Evolutionary conservation across 2,329 filamentous ascomycete species (phyloP).

Genomic region (Xylaria sp.): DNA sequence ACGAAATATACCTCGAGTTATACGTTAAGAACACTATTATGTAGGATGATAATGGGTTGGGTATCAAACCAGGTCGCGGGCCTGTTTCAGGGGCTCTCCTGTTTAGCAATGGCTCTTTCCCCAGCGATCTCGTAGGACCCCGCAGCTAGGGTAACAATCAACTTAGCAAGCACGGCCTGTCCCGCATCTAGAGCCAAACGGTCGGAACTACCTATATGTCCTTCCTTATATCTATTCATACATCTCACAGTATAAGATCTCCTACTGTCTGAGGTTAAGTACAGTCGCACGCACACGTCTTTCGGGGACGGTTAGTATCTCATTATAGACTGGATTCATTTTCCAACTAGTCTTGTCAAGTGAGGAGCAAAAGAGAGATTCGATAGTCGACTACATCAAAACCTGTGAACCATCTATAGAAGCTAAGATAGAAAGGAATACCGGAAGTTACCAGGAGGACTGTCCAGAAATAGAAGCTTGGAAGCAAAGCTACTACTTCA

Average conservation of each 20-base stretch:
- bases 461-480: too few relatives aligned
- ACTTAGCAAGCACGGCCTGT: constrained; percentile 1
- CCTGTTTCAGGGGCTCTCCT: constrained; percentile 5
- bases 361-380: constrained; percentile 27
- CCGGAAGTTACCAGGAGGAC: background rate
- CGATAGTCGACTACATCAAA: background rate
- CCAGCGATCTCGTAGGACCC: background rate
- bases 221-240: too few relatives aligned
- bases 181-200: constrained; percentile 14
- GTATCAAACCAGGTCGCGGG: background rate
- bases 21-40: background rate
- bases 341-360: constrained; percentile 14
- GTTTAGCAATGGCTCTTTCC: constrained; percentile 1
- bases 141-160: too few relatives aligned
- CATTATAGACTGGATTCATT: too few relatives aligned
- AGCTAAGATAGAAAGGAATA: too few relatives aligned
- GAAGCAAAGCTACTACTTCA: background rate
- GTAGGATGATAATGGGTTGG: background rate
- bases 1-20: background rate
- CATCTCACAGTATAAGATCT: too few relatives aligned
- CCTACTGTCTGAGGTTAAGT: too few relatives aligned
- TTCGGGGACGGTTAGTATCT: too few relatives aligned
- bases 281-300: too few relatives aligned
- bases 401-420: background rate
- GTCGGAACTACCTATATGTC: background rate